Evolutionary conservation across 2,329 filamentous ascomycete genomes (phyloP), one percentile per base, ranked within the genome.

Genomic region (Ascomycota sp.): DNA sequence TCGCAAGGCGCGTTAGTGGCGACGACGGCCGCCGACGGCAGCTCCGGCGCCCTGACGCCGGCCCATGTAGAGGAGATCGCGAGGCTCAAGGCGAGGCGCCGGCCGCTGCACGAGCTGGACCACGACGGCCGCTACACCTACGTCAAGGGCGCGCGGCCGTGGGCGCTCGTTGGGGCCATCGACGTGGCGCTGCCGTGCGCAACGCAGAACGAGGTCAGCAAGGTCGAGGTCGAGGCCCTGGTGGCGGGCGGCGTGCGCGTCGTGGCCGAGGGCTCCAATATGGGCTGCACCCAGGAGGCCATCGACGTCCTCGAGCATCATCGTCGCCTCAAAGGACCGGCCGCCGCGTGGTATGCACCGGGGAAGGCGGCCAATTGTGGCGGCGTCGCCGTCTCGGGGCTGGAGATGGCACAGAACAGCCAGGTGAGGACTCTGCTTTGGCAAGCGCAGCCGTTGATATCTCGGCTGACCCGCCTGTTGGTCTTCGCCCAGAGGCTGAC

Each of bases 291-390:
- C 22, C 82, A 89, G 58, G 83, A 79, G 40, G 86, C 86, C 42
- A 94, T 98, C 46, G 79, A 93, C 46, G 63, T 82, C 40, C 95
- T 95, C 53, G 86, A 95, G 69, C 68, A 65, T 12, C 63, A 74
- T 45, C 69, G 85, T 43, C 71, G 63, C 51, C 69, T 69, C 51
- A 72, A 81, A 62, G 71, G 69, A 35, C n/a, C n/a, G n/a, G n/a
- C n/a, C n/a, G n/a, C n/a, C n/a, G 73, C 93, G 55, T 98, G 89
- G 89, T 95, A 95, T 56, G 89, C 79, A 12, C 86, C 86, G 30
- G 86, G 82, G 43, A 95, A 95, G 71, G 89, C 89, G 21, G 81
- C 86, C 61, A 95, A 95, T 64, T 83, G 82, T 42, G 89, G 89
- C 55, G 89, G 89, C 65, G 89, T 95, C 33, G 89, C 89, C 33